Conservation (phyloP, 768 basidiomycete species). For the Fistulinella prunicolor region DNA sequence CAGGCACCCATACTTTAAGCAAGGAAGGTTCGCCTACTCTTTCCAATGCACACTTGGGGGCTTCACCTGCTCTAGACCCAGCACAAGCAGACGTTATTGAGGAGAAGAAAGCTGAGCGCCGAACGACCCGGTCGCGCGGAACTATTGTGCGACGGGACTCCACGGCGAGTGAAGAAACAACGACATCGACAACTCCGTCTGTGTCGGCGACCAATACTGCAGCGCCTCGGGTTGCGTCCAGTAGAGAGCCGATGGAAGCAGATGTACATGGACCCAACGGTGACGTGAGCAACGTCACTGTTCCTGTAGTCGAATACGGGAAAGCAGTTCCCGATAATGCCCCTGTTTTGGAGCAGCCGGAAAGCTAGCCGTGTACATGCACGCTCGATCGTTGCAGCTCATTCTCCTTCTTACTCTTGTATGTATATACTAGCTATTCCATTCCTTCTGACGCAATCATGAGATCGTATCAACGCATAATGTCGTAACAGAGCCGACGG, state of each 20-base stretch:
- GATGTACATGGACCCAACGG: conserved; percentile 17
- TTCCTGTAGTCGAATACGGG: conserved; percentile 9
- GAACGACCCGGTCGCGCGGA: conserved; percentile 47
- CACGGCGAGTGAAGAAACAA: conserved; percentile 48
- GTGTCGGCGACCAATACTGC: conserved; percentile 25
- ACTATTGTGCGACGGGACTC: conserved; percentile 45
- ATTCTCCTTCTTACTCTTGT: conserved; percentile 4
- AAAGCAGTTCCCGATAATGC: background rate
- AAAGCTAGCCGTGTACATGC: conserved; percentile 1
- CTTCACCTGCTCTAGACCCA: conserved; percentile 20
- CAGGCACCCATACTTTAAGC: conserved; percentile 23
- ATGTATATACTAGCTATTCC: conserved; percentile 3
- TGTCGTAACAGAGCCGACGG: too few species aligned
- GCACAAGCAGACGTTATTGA: conserved; percentile 12
- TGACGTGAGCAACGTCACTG: conserved; percentile 1
- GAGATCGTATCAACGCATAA: too few species aligned
- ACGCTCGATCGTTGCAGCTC: background rate
- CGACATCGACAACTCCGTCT: conserved; percentile 34
- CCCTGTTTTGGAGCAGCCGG: background rate
- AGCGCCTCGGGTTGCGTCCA: conserved; percentile 5
- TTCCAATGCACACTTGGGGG: conserved; percentile 26
- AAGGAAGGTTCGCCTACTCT: conserved; percentile 43
- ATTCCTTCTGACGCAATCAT: too few species aligned
- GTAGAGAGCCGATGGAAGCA: conserved; percentile 15
- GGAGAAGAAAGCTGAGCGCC: conserved; percentile 37